These are phyloP conservation scores for Chalara sp. DNA, from an alignment of 2,329 filamentous ascomycete genomes.

Conservation along the genomic window DNA sequence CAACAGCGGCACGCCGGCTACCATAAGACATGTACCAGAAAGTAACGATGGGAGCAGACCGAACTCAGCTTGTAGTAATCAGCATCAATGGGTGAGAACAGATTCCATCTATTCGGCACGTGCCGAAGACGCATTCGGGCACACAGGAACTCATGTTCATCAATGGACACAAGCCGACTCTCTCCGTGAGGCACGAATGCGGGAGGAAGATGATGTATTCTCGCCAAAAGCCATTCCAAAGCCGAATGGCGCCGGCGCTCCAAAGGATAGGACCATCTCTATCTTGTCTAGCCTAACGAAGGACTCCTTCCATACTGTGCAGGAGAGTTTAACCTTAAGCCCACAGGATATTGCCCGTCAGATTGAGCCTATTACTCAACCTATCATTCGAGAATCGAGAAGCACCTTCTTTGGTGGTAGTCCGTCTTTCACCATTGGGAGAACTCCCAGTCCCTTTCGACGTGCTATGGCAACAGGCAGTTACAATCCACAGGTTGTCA, in stretches of 20 bases:
- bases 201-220: conserved; percentile 18
- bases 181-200: conserved; percentile 10
- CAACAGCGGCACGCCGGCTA: conserved; percentile 12
- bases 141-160: conserved; percentile 12
- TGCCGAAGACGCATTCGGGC: conserved; percentile 10
- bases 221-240: conserved; percentile 8
- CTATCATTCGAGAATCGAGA: conserved; percentile 33
- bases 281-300: conserved; percentile 12
- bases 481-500: conserved; percentile 4
- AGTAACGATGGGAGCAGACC: neutral
- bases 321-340: conserved; percentile 10
- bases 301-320: conserved; percentile 14
- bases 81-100: conserved; percentile 9
- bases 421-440: conserved; percentile 40
- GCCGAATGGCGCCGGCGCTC: neutral
- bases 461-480: conserved; percentile 34
- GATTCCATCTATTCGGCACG: conserved; percentile 8
- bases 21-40: conserved; percentile 20
- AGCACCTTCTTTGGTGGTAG: conserved; percentile 48
- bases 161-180: conserved; percentile 17
- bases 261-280: neutral
- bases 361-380: conserved; percentile 21
- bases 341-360: conserved; percentile 22
- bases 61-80: neutral
- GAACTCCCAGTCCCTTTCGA: conserved; percentile 49